phyloP scores from a whole-genome alignment of 441 rosid species.

The Corymbia citriodora region DNA sequence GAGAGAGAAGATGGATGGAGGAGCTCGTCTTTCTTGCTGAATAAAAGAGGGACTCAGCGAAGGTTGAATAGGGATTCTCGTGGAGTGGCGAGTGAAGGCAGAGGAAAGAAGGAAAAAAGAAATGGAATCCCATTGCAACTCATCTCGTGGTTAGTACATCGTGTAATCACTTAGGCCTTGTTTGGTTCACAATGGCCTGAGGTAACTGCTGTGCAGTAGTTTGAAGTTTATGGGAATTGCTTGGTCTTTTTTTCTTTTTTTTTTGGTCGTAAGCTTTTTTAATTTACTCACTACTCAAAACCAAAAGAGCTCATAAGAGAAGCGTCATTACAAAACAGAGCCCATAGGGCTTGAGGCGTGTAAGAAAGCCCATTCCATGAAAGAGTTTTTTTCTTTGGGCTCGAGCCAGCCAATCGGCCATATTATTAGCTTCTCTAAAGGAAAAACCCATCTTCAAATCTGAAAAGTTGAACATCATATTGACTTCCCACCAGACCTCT shows the following conservation, averaged over 20 bases:
- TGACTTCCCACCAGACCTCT: no score
- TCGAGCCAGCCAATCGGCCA: background rate
- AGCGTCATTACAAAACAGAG: background rate
- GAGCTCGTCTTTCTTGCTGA: no score
- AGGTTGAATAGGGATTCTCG: no score
- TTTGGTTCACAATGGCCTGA: background rate
- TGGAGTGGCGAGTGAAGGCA: no score
- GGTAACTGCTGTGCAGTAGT: background rate
- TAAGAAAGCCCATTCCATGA: background rate
- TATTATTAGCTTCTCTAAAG: background rate
- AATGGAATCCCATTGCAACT: no score
- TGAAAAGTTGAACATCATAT: no score
- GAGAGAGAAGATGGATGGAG: no score
- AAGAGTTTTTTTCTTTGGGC: background rate
- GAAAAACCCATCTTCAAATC: no score
- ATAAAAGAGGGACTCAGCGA: no score
- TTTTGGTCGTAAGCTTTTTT: background rate
- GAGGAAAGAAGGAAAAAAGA: no score
- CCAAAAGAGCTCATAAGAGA: background rate
- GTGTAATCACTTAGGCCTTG: background rate
- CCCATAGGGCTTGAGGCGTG: background rate
- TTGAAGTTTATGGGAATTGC: background rate
- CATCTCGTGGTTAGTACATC: background rate
- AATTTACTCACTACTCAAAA: background rate
- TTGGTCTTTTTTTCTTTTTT: no score